Evolutionary conservation across 345 rosid species (phyloP), one percentile per base, ranked within the genome.

Genomic region (Garcia nutans): DNA sequence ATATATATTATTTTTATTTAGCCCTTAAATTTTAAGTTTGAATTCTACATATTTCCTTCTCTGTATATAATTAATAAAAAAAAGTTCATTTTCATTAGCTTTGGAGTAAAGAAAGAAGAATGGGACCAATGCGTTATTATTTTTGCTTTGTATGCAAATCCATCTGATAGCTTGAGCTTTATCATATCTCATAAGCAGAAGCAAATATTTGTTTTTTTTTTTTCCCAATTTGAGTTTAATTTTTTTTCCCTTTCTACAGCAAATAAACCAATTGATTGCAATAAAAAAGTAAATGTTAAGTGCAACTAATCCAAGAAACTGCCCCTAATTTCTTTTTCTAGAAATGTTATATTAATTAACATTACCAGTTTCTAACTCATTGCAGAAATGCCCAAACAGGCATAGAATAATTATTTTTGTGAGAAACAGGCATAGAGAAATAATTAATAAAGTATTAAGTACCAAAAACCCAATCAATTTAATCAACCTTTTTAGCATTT

Each of bases 81-180:
- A 28, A 28, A 28, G 2, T 28, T 28, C 2, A 28, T 28, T 1
- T 28, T 62, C 66, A 62, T 41, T 62, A 55, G 61, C 70, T 76
- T 76, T 23, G 56, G 64, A 68, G 68, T 67, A 54, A 78, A 66
- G 73, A 58, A 37, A 72, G 62, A 59, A 54, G 0, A 2, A 7
- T 3, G 41, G 72, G 68, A 13, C 33, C 55, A 2, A 47, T 10
- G 23, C 56, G 1, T 31, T 23, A 17, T 76, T 60, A 26, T 44
- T 11, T 47, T 71, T 37, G 22, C 60, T 28, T 22, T 62, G 6
- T 52, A 3, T 16, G 16, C 55, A 47, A 47, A 47, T 47, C 5
- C 31, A 22, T 22, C 41, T n/a, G 26, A 6, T 8, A 37, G 41
- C 41, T 37, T 37, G 0, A 8, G 15, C 61, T 59, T 71, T 50